These are phyloP conservation scores for Cucurbita maxima DNA, from an alignment of 306 rosid genomes.

Conservation along the genomic window DNA sequence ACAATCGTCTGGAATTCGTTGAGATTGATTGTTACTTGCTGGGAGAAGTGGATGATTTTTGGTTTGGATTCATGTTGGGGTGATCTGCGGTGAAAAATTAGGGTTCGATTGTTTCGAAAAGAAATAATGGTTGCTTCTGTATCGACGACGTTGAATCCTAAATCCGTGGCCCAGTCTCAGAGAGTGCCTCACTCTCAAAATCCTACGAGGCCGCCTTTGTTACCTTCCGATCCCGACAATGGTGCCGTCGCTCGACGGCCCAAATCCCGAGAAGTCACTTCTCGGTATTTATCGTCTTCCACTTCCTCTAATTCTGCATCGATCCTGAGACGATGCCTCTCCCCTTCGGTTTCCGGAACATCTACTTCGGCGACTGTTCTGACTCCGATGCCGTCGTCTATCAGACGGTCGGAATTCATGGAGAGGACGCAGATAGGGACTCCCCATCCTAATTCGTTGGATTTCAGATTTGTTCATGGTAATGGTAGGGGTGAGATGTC, in stretches of 20 bases:
- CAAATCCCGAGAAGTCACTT: constrained; percentile 56
- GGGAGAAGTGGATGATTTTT: not conserved
- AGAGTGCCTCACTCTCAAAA: constrained; percentile 30
- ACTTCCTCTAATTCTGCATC: constrained; percentile 19
- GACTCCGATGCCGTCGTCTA: constrained; percentile 22
- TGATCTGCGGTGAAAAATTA: not conserved
- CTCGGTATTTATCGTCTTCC: constrained; percentile 64
- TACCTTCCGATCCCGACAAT: constrained; percentile 79
- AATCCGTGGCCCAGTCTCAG: constrained; percentile 21
- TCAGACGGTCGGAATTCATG: constrained; percentile 44
- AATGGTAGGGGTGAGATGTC: constrained; percentile 27
- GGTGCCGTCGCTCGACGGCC: constrained; percentile 39
- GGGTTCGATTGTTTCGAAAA: constrained; percentile 16
- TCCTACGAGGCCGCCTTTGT: constrained; percentile 46
- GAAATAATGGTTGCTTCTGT: constrained; percentile 59
- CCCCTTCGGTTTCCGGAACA: constrained; percentile 47
- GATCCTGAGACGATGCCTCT: constrained; percentile 32
- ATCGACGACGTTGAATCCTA: constrained; percentile 43
- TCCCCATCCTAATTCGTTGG: constrained; percentile 34
- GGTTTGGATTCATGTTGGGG: not conserved
- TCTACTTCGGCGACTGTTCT: constrained; percentile 14
- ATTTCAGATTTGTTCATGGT: constrained; percentile 14
- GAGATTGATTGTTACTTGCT: constrained; percentile 7
- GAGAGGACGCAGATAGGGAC: constrained; percentile 45
- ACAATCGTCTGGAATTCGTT: not conserved